Evolutionary conservation across 2,329 filamentous ascomycete species (phyloP).

Genomic region (Epichloe brachyelytri): DNA sequence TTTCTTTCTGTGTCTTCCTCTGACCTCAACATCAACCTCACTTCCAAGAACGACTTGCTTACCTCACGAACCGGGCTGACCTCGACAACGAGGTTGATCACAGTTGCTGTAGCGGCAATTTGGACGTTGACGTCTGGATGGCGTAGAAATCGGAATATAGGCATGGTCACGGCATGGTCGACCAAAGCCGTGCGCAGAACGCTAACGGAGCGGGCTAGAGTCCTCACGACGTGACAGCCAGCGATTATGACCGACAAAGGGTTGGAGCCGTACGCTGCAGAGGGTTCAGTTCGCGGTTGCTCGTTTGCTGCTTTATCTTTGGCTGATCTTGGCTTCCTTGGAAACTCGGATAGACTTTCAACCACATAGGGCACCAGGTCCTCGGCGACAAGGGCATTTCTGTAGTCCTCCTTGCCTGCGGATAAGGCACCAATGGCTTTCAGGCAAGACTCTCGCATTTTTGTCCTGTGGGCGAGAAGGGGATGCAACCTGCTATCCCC

Average conservation of each 20-base stretch:
- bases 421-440: constrained; percentile 72
- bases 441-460: constrained; percentile 61
- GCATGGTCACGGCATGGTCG: constrained; percentile 69
- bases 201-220: constrained; percentile 73
- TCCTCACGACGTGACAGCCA: constrained; percentile 69
- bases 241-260: constrained; percentile 67
- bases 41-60: constrained; percentile 22
- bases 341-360: constrained; percentile 55
- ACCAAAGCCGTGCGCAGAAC: constrained; percentile 76
- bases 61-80: constrained; percentile 87
- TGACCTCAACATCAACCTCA: not conserved
- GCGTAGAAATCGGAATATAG: constrained; percentile 61
- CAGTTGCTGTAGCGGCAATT: constrained; percentile 70
- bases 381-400: constrained; percentile 69
- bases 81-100: constrained; percentile 76
- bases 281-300: constrained; percentile 15
- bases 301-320: constrained; percentile 27
- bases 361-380: constrained; percentile 74
- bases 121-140: constrained; percentile 68
- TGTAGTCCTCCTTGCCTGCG: constrained; percentile 68
- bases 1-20: not conserved
- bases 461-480: constrained; percentile 54
- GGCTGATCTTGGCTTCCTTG: constrained; percentile 32
- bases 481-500: constrained; percentile 50
- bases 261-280: constrained; percentile 54